Conservation (phyloP, 768 basidiomycete genomes). For the Suillus subaureus region DNA sequence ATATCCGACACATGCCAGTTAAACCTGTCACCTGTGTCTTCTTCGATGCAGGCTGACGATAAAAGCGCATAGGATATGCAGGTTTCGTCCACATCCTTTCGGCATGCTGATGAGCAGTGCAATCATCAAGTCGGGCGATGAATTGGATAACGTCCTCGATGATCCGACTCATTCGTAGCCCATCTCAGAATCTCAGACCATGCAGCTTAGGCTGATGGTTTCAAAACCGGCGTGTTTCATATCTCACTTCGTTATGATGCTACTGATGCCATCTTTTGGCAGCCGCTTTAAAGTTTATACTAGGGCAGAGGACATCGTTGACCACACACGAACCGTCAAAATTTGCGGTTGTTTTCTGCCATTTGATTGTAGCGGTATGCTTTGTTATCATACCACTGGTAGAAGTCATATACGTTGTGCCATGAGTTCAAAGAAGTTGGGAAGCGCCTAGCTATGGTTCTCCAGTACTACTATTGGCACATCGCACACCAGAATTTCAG, state of each 20-base stretch:
- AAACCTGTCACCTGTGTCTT: too few relatives aligned
- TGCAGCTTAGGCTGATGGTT: too few relatives aligned
- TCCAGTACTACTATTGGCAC: not conserved
- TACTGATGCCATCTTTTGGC: not conserved
- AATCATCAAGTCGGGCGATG: not conserved
- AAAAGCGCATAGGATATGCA: too few relatives aligned
- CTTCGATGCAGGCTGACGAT: too few relatives aligned
- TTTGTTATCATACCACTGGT: not conserved
- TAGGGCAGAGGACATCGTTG: not conserved
- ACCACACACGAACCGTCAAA: not conserved
- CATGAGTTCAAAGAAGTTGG: not conserved
- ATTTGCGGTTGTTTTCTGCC: too few relatives aligned
- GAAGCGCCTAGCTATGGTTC: conserved; percentile 9
- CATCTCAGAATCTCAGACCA: not conserved
- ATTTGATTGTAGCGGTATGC: too few relatives aligned
- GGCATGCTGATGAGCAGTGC: too few relatives aligned
- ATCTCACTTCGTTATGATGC: not conserved
- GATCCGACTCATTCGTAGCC: not conserved
- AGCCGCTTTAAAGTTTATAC: conserved; percentile 22
- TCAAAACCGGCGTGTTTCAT: not conserved
- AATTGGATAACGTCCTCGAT: not conserved
- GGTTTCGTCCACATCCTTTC: too few relatives aligned
- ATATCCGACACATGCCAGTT: too few relatives aligned
- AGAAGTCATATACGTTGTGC: not conserved
- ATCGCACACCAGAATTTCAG: conserved; percentile 22